phyloP scores from a whole-genome alignment of 2,329 filamentous ascomycete genomes.

The Calonectria naviculata region DNA sequence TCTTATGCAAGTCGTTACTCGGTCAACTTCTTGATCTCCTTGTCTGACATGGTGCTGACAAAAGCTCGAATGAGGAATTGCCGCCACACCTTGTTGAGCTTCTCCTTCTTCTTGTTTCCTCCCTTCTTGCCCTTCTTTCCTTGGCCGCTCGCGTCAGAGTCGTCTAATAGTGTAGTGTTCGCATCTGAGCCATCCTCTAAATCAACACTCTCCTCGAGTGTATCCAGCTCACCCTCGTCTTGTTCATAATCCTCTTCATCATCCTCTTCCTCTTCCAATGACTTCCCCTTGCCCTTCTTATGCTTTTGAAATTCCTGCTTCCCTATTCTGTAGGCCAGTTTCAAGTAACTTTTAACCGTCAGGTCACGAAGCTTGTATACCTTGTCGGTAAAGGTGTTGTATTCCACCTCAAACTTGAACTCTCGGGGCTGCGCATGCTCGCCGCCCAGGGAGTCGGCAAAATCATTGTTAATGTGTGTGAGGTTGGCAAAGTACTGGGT shows the following conservation, averaged over 20 bases:
- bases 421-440: slow-evolving; percentile 68
- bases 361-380: slow-evolving; percentile 83
- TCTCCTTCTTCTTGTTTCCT: slow-evolving; percentile 58
- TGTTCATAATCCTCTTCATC: slow-evolving; percentile 15
- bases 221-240: slow-evolving; percentile 42
- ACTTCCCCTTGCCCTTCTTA: slow-evolving; percentile 36
- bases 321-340: slow-evolving; percentile 84
- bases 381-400: slow-evolving; percentile 82
- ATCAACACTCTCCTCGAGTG: slow-evolving; percentile 38
- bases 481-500: slow-evolving; percentile 95
- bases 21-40: slow-evolving; percentile 69
- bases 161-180: slow-evolving; percentile 42
- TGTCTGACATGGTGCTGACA: slow-evolving; percentile 75
- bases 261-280: slow-evolving; percentile 13
- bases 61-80: slow-evolving; percentile 84
- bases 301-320: slow-evolving; percentile 33
- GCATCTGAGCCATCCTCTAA: slow-evolving; percentile 41
- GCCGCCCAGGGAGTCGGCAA: slow-evolving; percentile 52
- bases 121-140: slow-evolving; percentile 60
- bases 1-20: slow-evolving; percentile 28
- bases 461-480: slow-evolving; percentile 86
- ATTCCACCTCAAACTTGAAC: slow-evolving; percentile 85
- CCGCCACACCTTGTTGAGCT: slow-evolving; percentile 77
- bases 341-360: slow-evolving; percentile 84
- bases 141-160: slow-evolving; percentile 14